phyloP scores from a whole-genome alignment of 1,284 basidiomycete species.

The Schizophyllum commune region DNA sequence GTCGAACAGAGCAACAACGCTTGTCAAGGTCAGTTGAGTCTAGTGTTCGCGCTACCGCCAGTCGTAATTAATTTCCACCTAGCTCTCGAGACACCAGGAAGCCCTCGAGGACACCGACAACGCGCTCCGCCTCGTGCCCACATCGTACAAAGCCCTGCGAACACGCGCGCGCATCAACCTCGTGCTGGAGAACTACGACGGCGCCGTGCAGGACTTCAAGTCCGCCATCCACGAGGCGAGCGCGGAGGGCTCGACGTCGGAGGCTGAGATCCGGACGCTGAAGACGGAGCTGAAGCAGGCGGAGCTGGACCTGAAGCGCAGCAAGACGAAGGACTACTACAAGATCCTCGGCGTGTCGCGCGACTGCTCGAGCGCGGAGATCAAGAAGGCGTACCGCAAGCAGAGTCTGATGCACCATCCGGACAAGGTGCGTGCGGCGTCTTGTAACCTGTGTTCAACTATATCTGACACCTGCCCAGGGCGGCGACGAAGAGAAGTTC shows the following conservation, averaged over 20 bases:
- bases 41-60: constrained; percentile 5
- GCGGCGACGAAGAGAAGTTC: constrained; percentile 82
- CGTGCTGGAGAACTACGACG: constrained; percentile 69
- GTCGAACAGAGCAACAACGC: constrained; percentile 79
- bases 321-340: constrained; percentile 83
- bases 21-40: constrained; percentile 52
- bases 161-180: constrained; percentile 78
- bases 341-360: constrained; percentile 61
- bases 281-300: constrained; percentile 68
- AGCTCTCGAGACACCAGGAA: constrained; percentile 60
- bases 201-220: constrained; percentile 71
- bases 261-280: constrained; percentile 57
- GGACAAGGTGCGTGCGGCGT: constrained; percentile 51
- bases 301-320: constrained; percentile 69
- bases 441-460: not conserved
- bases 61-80: not conserved
- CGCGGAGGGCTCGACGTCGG: constrained; percentile 42
- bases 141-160: constrained; percentile 79
- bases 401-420: constrained; percentile 80
- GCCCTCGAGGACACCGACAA: constrained; percentile 67
- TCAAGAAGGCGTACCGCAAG: constrained; percentile 74
- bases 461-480: constrained; percentile 26
- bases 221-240: constrained; percentile 64
- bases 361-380: constrained; percentile 58
- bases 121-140: constrained; percentile 56